Percentiles rank a stretch among this genome's conserved stretches.
These are phyloP conservation scores for Alternaria sp. DNA, from an alignment of 2,329 filamentous ascomycete genomes.

Conservation along the genomic window DNA sequence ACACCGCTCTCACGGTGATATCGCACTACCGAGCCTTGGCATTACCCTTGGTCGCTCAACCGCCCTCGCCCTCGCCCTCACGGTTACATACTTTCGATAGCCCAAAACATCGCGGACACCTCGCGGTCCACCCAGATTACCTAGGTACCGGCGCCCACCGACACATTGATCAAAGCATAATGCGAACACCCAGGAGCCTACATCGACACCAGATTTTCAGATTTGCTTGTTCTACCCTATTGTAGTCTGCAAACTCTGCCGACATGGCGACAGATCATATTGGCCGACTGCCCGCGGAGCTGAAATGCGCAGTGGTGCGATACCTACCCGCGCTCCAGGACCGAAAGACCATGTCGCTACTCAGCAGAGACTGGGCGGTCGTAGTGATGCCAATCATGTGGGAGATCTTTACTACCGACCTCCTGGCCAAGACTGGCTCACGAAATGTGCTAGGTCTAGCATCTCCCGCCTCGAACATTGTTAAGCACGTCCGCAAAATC, in stretches of 20 bases:
- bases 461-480: not conserved
- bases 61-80: not conserved
- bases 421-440: not conserved
- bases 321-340: too few relatives aligned
- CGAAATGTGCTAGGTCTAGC: not conserved
- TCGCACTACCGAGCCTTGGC: not conserved
- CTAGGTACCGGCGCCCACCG: not conserved
- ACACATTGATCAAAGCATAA: not conserved
- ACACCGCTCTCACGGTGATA: not conserved
- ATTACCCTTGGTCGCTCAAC: not conserved
- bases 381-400: not conserved
- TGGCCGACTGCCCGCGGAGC: not conserved
- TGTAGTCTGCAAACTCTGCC: not conserved
- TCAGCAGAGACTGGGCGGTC: not conserved
- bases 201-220: not conserved
- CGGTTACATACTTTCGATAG: not conserved
- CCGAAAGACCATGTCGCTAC: too few relatives aligned
- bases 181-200: not conserved
- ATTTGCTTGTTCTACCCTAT: rapidly evolving
- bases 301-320: not conserved
- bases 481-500: not conserved
- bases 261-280: not conserved
- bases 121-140: not conserved
- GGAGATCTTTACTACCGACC: not conserved
- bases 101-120: not conserved